These are phyloP conservation scores for Tylopilus rubrobrunneus DNA, from an alignment of 768 basidiomycete species.

Conservation along the genomic window DNA sequence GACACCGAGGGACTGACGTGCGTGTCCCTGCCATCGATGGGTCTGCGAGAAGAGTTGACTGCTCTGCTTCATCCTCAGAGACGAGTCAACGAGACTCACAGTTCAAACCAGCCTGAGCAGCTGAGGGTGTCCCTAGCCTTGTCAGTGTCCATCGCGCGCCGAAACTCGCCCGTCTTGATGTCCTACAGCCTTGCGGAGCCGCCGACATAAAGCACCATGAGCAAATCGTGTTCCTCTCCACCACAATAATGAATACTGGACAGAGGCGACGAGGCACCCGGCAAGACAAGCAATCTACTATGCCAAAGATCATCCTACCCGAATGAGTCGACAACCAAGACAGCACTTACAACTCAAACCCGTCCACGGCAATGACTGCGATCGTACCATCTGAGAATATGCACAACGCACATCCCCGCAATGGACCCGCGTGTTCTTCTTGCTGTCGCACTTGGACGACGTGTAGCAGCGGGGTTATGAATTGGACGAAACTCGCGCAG, in stretches of 20 bases:
- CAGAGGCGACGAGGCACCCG: slow-evolving; percentile 72
- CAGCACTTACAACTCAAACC: slow-evolving; percentile 68
- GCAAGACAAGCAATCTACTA: slow-evolving; percentile 79
- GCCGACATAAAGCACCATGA: slow-evolving; percentile 73
- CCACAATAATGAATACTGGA: slow-evolving; percentile 58
- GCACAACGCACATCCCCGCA: slow-evolving; percentile 69
- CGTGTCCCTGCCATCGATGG: slow-evolving; percentile 25
- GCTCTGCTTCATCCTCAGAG: background rate
- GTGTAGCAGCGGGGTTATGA: slow-evolving; percentile 57
- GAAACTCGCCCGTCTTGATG: slow-evolving; percentile 73
- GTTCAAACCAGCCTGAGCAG: slow-evolving; percentile 69
- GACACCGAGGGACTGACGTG: slow-evolving; percentile 24
- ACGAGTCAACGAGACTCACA: slow-evolving; percentile 42
- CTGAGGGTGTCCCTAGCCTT: slow-evolving; percentile 73
- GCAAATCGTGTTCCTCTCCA: slow-evolving; percentile 45
- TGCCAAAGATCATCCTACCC: background rate
- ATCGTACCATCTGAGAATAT: slow-evolving; percentile 77
- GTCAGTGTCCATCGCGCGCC: slow-evolving; percentile 73
- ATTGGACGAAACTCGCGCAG: slow-evolving; percentile 69
- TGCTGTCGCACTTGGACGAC: slow-evolving; percentile 51
- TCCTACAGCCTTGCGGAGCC: slow-evolving; percentile 87
- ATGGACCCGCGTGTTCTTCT: slow-evolving; percentile 47
- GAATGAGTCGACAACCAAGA: background rate
- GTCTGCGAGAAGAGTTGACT: slow-evolving; percentile 7
- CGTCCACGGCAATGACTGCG: slow-evolving; percentile 70